phyloP scores from a whole-genome alignment of 305 asterid genomes.

The Fraxinus baroniana region DNA sequence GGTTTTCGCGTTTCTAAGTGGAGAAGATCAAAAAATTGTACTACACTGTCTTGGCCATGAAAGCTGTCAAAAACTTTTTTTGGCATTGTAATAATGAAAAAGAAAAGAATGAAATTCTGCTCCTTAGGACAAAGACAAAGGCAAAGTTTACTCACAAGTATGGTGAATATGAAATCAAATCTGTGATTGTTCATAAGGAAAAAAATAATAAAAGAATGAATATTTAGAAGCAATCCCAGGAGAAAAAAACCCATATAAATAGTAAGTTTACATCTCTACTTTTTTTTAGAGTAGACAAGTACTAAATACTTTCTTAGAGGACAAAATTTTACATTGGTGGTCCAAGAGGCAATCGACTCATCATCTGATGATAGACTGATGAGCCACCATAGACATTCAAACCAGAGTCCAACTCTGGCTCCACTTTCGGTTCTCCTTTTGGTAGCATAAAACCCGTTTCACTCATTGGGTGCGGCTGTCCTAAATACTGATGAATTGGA shows the following conservation, averaged over 20 bases:
- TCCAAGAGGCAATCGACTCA: slow-evolving; percentile 71
- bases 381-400: slow-evolving; percentile 38
- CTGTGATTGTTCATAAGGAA: background rate
- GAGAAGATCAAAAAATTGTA: background rate
- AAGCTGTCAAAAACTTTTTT: background rate
- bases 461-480: slow-evolving; percentile 40
- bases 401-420: slow-evolving; percentile 52
- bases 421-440: slow-evolving; percentile 59
- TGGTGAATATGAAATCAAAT: background rate
- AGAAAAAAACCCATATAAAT: background rate
- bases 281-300: slow-evolving; percentile 12
- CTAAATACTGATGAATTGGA: slow-evolving; percentile 39
- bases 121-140: background rate
- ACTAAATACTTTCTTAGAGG: slow-evolving; percentile 19
- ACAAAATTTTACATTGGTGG: slow-evolving; percentile 54
- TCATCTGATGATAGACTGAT: slow-evolving; percentile 53
- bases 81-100: background rate
- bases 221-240: background rate
- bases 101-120: background rate
- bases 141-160: background rate
- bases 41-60: background rate
- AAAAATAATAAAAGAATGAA: background rate
- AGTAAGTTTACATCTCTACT: slow-evolving; percentile 22
- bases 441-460: slow-evolving; percentile 48
- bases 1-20: background rate